Base-by-base conservation (phyloP, 2,329 filamentous ascomycete genomes). In the Colletotrichum sansevieriae region DNA sequence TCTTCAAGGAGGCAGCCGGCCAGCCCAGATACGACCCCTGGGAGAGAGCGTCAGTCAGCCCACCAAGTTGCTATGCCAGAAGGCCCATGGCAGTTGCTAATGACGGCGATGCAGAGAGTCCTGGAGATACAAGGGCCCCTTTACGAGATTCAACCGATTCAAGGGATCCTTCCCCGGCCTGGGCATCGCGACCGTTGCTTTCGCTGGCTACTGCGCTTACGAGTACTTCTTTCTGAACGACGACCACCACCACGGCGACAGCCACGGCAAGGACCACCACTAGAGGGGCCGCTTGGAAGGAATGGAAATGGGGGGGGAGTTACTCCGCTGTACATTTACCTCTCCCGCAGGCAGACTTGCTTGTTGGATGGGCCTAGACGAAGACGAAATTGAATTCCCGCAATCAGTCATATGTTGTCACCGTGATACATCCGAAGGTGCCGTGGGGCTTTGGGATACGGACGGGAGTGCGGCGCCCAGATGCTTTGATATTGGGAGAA, bases 91-190 rank as follows among this genome's bases (percentile, higher is more conserved):
- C 35, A 52, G 25, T 41, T 54, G 46, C 71, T 72, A 52, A 72
- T 52, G 57, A 47, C 46, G 18, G 64, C 43, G 13, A 52, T 41
- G 72, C 79, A 99, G 96, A 78, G 96, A 99, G 85, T 88, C 92
- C 78, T 99, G 96, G 96, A 89, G 96, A 82, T 98, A 97, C 85
- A 90, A 88, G 41, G 96, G 95, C 72, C 91, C 89, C 63, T 98
- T 98, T 85, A 91, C 91, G 73, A 89, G 95, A 75, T 92, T 86
- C 83, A 97, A 97, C 84, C 92, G 96, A 75, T 96, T 98, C 85
- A 94, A 91, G 84, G 85, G 88, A 76, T 85, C 90, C 72, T 94
- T 99, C 79, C 96, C 96, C 43, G 96, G 96, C 70, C 87, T 99
- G 75, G 96, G 96, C 72, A 97, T 95, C 75, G 96, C 94, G 37